Base-by-base conservation (phyloP, 176 grass and related monocot genomes). In the Cenchrus fungigraminus region DNA sequence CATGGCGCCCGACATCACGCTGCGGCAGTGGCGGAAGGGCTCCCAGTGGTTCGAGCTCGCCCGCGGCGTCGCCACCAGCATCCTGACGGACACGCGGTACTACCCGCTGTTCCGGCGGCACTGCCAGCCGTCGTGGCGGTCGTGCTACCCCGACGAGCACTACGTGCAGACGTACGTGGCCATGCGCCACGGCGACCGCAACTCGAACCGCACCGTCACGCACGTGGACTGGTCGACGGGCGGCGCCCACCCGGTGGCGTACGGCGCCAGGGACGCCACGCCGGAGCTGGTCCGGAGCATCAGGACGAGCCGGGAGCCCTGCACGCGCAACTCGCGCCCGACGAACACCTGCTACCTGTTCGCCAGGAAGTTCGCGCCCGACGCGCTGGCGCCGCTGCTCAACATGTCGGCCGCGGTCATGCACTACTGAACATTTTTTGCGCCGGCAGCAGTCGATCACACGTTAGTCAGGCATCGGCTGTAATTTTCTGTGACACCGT, bases 101-200 rank as follows among this genome's bases (percentile, higher is more conserved):
- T 93, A 93, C 65, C 71, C 77, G 2, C 74, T 98, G 64, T 98
- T 95, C 79, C 22, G 82, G 40, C 71, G 81, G 65, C 88, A 90
- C 46, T 92, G 95, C 79, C 51, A 52, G 79, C 92, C 95, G 19
- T 71, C 92, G 51, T 98, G 95, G 79, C 92, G 92, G 19, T 71
- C 92, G 51, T 98, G 95, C 85, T 98, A 93, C 77, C 95, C 95
- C 44, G 95, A 98, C 62, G 95, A 95, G 83, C 95, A 98, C 82
- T 98, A 98, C 92, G 84, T 95, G 50, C 87, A 73, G 43, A 93
- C 95, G 81, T 85, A 76, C 54, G 76, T 93, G 19, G 70, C 54
- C 87, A 77, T 95, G 92, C 84, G 92, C 57, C 91, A 90, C 28
- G 87, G 83, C 14, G 75, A 5, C 4, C 22, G 28, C n/a, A 98